A percentile compares a stretch with the other conserved stretches of the same genome.
These are phyloP conservation scores for Penicillium sp. DNA, from an alignment of 2,329 filamentous ascomycete species.

Conservation along the genomic window DNA sequence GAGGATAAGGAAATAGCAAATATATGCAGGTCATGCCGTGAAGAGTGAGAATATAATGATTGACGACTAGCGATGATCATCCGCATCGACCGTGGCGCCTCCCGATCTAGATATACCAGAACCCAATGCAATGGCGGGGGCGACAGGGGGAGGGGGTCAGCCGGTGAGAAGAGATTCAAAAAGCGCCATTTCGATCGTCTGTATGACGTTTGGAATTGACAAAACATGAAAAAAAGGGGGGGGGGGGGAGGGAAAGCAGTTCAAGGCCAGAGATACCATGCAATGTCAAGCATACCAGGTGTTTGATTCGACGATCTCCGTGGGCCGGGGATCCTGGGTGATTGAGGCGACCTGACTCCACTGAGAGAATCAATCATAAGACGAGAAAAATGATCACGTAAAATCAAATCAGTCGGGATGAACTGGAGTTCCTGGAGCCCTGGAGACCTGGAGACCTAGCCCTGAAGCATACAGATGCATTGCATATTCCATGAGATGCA, in stretches of 20 bases:
- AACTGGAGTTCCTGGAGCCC: slow-evolving; percentile 2
- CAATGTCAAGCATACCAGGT: not conserved
- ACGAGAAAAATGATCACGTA: not conserved
- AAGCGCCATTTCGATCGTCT: slow-evolving; percentile 2
- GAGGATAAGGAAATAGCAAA: slow-evolving; percentile 10
- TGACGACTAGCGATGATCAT: slow-evolving; percentile 28
- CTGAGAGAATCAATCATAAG: not conserved
- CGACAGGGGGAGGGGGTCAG: slow-evolving; percentile 7
- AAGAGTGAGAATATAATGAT: slow-evolving; percentile 12
- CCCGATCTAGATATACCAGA: slow-evolving; percentile 17
- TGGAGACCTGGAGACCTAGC: not conserved
- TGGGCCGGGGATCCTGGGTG: slow-evolving; percentile 14
- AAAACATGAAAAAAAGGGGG: not conserved
- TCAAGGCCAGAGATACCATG: slow-evolving; percentile 20
- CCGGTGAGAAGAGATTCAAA: slow-evolving; percentile 6
- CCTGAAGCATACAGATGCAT: slow-evolving; percentile 9
- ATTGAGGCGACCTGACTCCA: slow-evolving; percentile 17
- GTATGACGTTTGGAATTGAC: slow-evolving; percentile 11
- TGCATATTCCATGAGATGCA: slow-evolving; percentile 9
- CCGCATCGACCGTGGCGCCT: slow-evolving; percentile 13
- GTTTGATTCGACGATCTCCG: slow-evolving; percentile 14
- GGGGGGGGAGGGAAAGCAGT: slow-evolving; percentile 4
- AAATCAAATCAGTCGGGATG: slow-evolving; percentile 4
- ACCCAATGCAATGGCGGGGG: slow-evolving; percentile 23
- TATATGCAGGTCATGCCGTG: slow-evolving; percentile 16